phyloP scores from a whole-genome alignment of 495 filamentous ascomycete species.

The Podospora anserina region DNA sequence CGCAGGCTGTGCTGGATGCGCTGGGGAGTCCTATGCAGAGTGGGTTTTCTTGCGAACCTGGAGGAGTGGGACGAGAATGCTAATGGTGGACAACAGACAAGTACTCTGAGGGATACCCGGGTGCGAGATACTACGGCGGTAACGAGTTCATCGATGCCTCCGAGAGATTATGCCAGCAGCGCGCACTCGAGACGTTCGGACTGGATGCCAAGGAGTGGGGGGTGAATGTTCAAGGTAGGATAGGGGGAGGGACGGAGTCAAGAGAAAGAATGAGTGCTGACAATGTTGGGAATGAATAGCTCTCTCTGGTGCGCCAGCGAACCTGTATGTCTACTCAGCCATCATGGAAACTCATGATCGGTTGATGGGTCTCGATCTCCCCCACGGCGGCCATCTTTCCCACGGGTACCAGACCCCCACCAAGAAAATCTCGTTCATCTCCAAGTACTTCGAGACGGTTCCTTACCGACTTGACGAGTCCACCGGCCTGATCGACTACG shows the following conservation, averaged over 20 bases:
- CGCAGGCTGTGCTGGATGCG: conserved; percentile 92
- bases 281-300: conserved; percentile 48
- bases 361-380: conserved; percentile 94
- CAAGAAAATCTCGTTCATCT: conserved; percentile 97
- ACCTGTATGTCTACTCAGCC: conserved; percentile 93
- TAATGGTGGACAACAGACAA: conserved; percentile 62
- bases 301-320: conserved; percentile 91
- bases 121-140: conserved; percentile 94
- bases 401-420: conserved; percentile 97
- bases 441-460: conserved; percentile 97
- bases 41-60: conserved; percentile 41
- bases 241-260: neutral
- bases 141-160: conserved; percentile 93
- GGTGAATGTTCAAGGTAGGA: conserved; percentile 88
- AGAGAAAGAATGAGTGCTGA: neutral
- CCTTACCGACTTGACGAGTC: conserved; percentile 88
- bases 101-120: conserved; percentile 97
- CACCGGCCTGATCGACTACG: conserved; percentile 93
- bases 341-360: conserved; percentile 88
- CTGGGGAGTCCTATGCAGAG: conserved; percentile 98
- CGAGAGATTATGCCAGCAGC: conserved; percentile 82
- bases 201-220: conserved; percentile 87
- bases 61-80: neutral
- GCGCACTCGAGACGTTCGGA: conserved; percentile 83
- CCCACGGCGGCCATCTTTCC: conserved; percentile 93